These are phyloP conservation scores for Coffea eugenioides DNA, from an alignment of 257 asterid species.

Conservation along the genomic window DNA sequence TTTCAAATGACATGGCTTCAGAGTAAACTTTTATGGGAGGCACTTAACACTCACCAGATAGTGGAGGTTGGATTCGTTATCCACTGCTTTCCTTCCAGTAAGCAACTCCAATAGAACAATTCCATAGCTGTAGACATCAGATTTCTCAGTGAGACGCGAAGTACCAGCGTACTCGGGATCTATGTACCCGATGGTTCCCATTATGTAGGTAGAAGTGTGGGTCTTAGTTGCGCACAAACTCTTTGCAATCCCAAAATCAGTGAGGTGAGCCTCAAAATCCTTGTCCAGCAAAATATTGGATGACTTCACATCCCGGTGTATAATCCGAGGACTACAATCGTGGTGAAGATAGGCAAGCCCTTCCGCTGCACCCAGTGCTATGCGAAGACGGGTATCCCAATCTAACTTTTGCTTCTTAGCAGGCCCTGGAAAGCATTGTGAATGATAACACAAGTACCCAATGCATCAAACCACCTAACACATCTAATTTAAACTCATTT, in stretches of 20 bases:
- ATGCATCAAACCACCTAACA: background rate
- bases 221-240: conserved; percentile 68
- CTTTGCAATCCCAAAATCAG: conserved; percentile 95
- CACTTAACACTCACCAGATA: conserved; percentile 49
- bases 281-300: conserved; percentile 78
- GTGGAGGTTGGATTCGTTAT: conserved; percentile 84
- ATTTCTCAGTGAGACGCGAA: conserved; percentile 87
- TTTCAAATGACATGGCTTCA: background rate
- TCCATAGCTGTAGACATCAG: conserved; percentile 90
- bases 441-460: no score
- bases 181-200: conserved; percentile 94
- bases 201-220: conserved; percentile 75
- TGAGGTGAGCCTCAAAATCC: conserved; percentile 76
- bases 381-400: conserved; percentile 71
- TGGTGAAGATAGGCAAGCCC: conserved; percentile 93
- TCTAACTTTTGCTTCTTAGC: conserved; percentile 68
- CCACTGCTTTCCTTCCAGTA: conserved; percentile 85
- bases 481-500: background rate
- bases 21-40: background rate
- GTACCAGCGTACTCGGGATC: conserved; percentile 98
- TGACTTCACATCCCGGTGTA: conserved; percentile 89
- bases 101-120: conserved; percentile 81
- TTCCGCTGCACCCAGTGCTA: conserved; percentile 82
- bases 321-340: conserved; percentile 83
- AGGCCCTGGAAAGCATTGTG: conserved; percentile 39